Conservation (phyloP, 768 basidiomycete genomes). For the Pulveroboletus frians region DNA sequence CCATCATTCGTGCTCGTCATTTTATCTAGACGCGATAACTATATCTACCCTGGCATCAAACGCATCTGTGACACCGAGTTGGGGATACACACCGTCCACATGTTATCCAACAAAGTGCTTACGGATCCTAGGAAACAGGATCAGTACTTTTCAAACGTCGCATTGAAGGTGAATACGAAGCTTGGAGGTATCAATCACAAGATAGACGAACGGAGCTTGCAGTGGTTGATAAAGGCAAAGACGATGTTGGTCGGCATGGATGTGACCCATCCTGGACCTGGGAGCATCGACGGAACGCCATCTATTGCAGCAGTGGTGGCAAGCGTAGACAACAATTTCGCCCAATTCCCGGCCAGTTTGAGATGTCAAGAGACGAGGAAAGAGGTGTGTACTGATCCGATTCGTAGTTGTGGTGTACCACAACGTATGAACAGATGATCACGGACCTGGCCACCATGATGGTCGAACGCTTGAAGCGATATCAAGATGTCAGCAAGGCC, state of each 20-base stretch:
- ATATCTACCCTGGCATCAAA: constrained; percentile 79
- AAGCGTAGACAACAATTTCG: constrained; percentile 62
- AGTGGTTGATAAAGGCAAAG: constrained; percentile 58
- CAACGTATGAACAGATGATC: constrained; percentile 54
- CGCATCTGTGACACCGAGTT: constrained; percentile 66
- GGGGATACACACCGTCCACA: constrained; percentile 70
- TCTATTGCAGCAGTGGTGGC: constrained; percentile 83
- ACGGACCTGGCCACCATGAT: constrained; percentile 62
- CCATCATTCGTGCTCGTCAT: constrained; percentile 70
- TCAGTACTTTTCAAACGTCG: constrained; percentile 80
- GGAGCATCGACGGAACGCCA: constrained; percentile 63
- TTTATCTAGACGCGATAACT: constrained; percentile 62
- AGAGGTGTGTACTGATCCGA: constrained; percentile 17
- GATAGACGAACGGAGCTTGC: constrained; percentile 52
- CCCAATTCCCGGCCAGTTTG: constrained; percentile 74
- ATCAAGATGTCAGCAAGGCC: constrained; percentile 46
- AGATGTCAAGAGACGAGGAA: constrained; percentile 48
- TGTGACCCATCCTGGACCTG: constrained; percentile 74
- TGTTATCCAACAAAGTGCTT: constrained; percentile 60
- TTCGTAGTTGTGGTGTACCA: neutral
- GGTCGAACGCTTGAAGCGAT: constrained; percentile 59
- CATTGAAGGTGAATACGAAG: constrained; percentile 79
- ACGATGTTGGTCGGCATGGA: constrained; percentile 88
- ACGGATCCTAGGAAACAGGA: constrained; percentile 53
- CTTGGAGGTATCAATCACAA: constrained; percentile 79